Percentiles rank a stretch among this genome's conserved stretches.
phyloP scores from a whole-genome alignment of 106 monocot species.

The Triglochin maritima region DNA sequence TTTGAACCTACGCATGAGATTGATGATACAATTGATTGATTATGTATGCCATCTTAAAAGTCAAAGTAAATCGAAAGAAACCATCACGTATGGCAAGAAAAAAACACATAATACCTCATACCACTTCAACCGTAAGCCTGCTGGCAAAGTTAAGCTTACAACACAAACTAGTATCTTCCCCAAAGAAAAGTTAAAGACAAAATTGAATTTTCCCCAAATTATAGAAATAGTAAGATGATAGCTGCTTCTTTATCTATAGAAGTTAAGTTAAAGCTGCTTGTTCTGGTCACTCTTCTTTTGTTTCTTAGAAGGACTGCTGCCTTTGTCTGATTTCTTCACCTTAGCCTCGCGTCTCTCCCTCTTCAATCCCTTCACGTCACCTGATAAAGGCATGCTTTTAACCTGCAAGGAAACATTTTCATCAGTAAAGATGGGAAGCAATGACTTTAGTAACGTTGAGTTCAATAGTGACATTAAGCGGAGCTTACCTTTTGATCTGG shows the following conservation, averaged over 20 bases:
- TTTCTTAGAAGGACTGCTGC: slow-evolving; percentile 1
- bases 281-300: background rate
- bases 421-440: background rate
- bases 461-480: background rate
- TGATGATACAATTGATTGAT: no score
- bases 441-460: no score
- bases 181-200: background rate
- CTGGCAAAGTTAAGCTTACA: no score
- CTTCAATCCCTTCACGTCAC: slow-evolving; percentile 62
- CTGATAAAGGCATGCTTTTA: slow-evolving; percentile 39
- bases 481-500: slow-evolving; percentile 71
- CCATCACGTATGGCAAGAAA: no score
- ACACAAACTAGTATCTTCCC: no score
- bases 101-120: no score
- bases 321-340: slow-evolving; percentile 18
- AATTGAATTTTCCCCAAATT: background rate
- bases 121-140: no score
- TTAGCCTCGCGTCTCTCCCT: slow-evolving; percentile 76
- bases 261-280: background rate
- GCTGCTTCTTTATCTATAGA: background rate
- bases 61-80: no score
- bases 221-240: no score
- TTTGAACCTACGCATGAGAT: no score
- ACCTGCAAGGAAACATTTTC: slow-evolving; percentile 27
- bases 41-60: no score